These are phyloP conservation scores for Aspergillus fischeri DNA, from an alignment of 2,329 filamentous ascomycete species.

Conservation along the genomic window DNA sequence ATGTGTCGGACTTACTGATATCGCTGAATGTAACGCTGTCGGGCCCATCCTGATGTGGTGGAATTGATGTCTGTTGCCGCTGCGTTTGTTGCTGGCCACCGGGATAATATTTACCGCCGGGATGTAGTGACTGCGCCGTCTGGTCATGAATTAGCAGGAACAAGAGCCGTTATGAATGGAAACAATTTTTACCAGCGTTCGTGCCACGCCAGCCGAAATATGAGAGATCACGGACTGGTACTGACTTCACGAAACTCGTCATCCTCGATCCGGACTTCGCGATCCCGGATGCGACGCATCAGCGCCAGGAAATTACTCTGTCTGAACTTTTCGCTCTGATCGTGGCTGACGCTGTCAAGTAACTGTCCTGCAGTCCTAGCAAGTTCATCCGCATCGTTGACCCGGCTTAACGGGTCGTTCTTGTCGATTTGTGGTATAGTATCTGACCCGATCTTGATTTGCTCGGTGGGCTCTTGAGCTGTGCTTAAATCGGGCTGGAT, in stretches of 20 bases:
- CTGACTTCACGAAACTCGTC: conserved; percentile 53
- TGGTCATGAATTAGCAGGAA: conserved; percentile 34
- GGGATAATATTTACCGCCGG: conserved; percentile 45
- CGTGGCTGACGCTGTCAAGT: conserved; percentile 63
- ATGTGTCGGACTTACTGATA: conserved; percentile 23
- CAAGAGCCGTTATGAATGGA: conserved; percentile 24
- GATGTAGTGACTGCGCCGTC: conserved; percentile 43
- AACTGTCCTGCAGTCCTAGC: conserved; percentile 68
- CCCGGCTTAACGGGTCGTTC: conserved; percentile 27
- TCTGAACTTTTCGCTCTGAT: conserved; percentile 70
- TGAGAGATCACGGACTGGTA: conserved; percentile 39
- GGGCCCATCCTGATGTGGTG: conserved; percentile 1
- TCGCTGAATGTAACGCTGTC: conserved; percentile 8
- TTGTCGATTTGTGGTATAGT: conserved; percentile 36
- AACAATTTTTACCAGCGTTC: conserved; percentile 35
- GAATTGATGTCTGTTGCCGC: conserved; percentile 5
- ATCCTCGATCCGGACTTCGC: conserved; percentile 68
- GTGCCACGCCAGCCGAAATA: conserved; percentile 32
- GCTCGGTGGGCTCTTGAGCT: conserved; percentile 17
- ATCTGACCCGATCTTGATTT: conserved; percentile 42
- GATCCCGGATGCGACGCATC: conserved; percentile 70
- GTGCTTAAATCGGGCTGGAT: conserved; percentile 12
- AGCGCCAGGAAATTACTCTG: conserved; percentile 72
- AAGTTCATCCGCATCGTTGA: conserved; percentile 61
- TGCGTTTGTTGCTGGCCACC: conserved; percentile 21